phyloP scores from a whole-genome alignment of 805 yeast genomes.

The Phaffomyces thermotolerans region DNA sequence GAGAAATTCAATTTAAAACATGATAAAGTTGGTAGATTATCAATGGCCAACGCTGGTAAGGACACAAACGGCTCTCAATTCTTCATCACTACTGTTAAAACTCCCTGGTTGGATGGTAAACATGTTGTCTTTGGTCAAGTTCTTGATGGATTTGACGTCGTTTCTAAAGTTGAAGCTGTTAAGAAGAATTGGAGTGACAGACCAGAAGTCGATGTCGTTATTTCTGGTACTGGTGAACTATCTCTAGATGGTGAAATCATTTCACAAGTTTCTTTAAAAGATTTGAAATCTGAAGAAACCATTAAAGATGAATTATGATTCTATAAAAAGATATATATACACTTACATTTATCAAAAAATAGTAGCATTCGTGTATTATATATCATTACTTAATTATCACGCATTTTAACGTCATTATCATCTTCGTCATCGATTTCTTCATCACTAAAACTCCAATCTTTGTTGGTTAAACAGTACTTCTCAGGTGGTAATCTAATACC shows the following conservation, averaged over 20 bases:
- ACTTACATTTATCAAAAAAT: no score
- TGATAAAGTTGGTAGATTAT: constrained; percentile 72
- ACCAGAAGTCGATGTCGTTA: constrained; percentile 60
- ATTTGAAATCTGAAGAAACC: constrained; percentile 7
- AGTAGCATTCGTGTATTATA: neutral
- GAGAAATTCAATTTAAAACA: constrained; percentile 67
- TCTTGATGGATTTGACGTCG: constrained; percentile 78
- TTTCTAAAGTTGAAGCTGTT: constrained; percentile 63
- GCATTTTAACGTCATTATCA: constrained; percentile 1
- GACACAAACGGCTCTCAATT: constrained; percentile 90
- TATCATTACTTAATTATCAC: neutral
- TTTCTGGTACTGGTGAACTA: constrained; percentile 67
- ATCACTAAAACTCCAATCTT: constrained; percentile 63
- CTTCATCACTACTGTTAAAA: constrained; percentile 74
- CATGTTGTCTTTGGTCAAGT: constrained; percentile 98
- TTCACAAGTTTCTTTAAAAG: constrained; percentile 16
- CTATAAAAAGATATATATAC: no score
- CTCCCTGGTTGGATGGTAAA: constrained; percentile 80
- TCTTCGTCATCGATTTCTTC: constrained; percentile 24
- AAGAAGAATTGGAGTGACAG: constrained; percentile 64
- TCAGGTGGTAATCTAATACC: constrained; percentile 96
- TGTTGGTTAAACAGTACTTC: constrained; percentile 86
- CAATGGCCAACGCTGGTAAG: constrained; percentile 93
- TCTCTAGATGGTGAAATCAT: constrained; percentile 27
- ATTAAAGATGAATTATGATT: constrained; percentile 30